Conservation (phyloP, 176 grass and related monocot genomes). For the Oryza nivara region DNA sequence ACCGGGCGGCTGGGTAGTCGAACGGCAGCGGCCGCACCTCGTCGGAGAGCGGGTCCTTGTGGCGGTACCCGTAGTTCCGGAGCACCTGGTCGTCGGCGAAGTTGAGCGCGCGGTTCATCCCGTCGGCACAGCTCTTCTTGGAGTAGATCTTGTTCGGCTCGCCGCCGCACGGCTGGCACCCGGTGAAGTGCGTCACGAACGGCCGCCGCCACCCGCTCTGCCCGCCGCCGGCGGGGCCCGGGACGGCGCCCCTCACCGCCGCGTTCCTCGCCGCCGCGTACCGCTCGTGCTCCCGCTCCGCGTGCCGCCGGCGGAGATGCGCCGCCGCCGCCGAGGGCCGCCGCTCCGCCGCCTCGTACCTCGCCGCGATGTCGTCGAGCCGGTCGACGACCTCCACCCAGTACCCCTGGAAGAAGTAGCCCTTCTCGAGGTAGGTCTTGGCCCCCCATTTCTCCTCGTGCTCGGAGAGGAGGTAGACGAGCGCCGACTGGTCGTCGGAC, state of each 20-base stretch:
- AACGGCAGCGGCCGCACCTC: slow-evolving; percentile 67
- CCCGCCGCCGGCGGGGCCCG: slow-evolving; percentile 32
- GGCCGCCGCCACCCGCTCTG: slow-evolving; percentile 57
- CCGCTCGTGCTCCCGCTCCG: slow-evolving; percentile 44
- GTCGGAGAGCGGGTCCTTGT: slow-evolving; percentile 44
- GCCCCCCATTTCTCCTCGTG: slow-evolving; percentile 32
- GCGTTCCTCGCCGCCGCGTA: slow-evolving; percentile 54
- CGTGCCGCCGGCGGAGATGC: slow-evolving; percentile 53
- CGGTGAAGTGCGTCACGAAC: slow-evolving; percentile 78
- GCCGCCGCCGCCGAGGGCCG: not conserved
- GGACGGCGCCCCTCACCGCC: not conserved
- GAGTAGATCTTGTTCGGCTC: slow-evolving; percentile 59
- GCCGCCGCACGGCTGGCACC: slow-evolving; percentile 78
- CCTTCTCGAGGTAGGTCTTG: slow-evolving; percentile 51
- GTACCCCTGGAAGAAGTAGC: slow-evolving; percentile 73
- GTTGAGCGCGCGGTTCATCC: slow-evolving; percentile 71
- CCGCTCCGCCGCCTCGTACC: slow-evolving; percentile 60
- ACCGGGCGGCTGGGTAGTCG: slow-evolving; percentile 47
- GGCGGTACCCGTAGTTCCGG: slow-evolving; percentile 70
- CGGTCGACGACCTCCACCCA: slow-evolving; percentile 68
- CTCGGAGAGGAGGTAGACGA: slow-evolving; percentile 58
- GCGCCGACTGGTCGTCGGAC: slow-evolving; percentile 72
- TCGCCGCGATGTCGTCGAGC: slow-evolving; percentile 40
- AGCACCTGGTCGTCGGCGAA: slow-evolving; percentile 92
- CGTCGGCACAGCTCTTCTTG: slow-evolving; percentile 56